These are phyloP conservation scores for Spinellus fusiger DNA, from an alignment of 192 early-diverging fungal species.

Conservation along the genomic window DNA sequence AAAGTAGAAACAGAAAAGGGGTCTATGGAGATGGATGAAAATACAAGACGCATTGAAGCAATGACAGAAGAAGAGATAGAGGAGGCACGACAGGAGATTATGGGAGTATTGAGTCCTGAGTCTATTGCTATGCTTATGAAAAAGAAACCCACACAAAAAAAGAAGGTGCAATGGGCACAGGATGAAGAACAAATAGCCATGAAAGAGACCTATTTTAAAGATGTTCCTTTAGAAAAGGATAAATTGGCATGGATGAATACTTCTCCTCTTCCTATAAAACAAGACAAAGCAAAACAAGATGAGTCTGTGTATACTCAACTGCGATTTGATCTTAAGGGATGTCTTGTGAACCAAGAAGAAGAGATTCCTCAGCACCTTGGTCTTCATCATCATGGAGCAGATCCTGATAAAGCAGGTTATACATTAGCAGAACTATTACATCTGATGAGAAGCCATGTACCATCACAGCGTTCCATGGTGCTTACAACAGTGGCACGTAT, in stretches of 20 bases:
- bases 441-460: conserved; percentile 74
- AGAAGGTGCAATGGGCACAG: conserved; percentile 18
- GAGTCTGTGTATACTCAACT: conserved; percentile 22
- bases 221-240: conserved; percentile 50
- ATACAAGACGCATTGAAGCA: conserved; percentile 35
- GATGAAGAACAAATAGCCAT: conserved; percentile 39
- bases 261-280: not conserved
- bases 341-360: conserved; percentile 47
- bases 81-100: conserved; percentile 62
- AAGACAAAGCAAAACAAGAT: conserved; percentile 14
- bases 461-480: conserved; percentile 68
- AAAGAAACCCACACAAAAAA: conserved; percentile 7
- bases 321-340: conserved; percentile 80
- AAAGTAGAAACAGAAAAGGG: not conserved
- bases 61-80: conserved; percentile 74
- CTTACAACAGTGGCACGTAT: conserved; percentile 57
- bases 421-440: conserved; percentile 76
- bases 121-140: conserved; percentile 58
- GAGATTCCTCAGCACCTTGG: conserved; percentile 59
- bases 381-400: conserved; percentile 86
- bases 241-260: conserved; percentile 67
- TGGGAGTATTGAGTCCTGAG: conserved; percentile 53
- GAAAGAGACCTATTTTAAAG: conserved; percentile 48
- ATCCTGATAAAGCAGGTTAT: conserved; percentile 82
- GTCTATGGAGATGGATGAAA: conserved; percentile 16